Evolutionary conservation across 2,329 filamentous ascomycete species (phyloP), one percentile per base, ranked within the genome.

Genomic region (Exophiala oligosperma): DNA sequence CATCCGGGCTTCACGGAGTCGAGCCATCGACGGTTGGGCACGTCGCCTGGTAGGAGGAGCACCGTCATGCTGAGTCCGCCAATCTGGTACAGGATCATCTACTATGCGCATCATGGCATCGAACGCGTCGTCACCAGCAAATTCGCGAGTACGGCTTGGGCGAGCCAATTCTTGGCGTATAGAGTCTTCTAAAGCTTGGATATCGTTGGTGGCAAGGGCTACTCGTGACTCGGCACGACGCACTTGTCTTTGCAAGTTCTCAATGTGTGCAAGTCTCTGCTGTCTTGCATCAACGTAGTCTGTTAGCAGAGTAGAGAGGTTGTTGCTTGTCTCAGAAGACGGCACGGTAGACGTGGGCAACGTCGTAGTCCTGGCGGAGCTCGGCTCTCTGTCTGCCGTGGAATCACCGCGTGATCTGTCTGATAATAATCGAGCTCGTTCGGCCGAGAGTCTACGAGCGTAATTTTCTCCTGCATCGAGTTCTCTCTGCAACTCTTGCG

Each of bases 201-300:
- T 59, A 50, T 64, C 62, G 17, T 53, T 48, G 9, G 59, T 54
- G 3, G 65, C 63, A 9, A 56, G 52, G n/a, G 60, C 60, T 12
- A 67, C 62, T 8, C 62, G 56, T 28, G 61, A 59, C 50, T 67
- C 65, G 38, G 65, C 65, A 28, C 61, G 54, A 29, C 65, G 63
- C 21, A 62, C 56, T 56, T 67, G 63, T 37, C 51, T 54, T 41
- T 66, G 54, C 2, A 67, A 52, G 12, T 64, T 53, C 38, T 63
- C 57, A 26, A 67, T 58, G 38, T 60, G 60, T 3, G 59, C 59
- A 5, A 54, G 21, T 51, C 65, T 48, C 14, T 57, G 48, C 12
- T 46, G 46, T 21, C 64, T 54, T 26, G 54, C 44, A 28, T 60
- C 57, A 12, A 47, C 40, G 29, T 63, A 61, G 40, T 58, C 54